Percentiles rank a stretch among this genome's conserved stretches.
Evolutionary conservation across 306 rosid genomes (phyloP).

Genomic region (Hippophae tibetana): DNA sequence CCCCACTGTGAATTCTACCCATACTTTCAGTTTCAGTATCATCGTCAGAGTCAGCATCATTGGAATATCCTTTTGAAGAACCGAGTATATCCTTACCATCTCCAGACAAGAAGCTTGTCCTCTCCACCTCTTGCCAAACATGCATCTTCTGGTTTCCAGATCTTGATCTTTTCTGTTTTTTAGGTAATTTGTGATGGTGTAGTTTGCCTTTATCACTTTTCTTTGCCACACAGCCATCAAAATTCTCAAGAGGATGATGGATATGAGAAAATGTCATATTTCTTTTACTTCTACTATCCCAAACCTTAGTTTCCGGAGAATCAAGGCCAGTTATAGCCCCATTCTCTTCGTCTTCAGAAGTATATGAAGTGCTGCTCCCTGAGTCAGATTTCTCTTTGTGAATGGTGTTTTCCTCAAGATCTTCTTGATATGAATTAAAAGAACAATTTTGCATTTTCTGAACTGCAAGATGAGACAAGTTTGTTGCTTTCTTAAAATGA

Average conservation of each 20-base stretch:
- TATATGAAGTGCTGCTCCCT: slow-evolving; percentile 66
- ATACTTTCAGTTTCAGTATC: slow-evolving; percentile 57
- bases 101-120: slow-evolving; percentile 89
- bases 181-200: slow-evolving; percentile 35
- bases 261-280: slow-evolving; percentile 52
- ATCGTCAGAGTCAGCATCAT: slow-evolving; percentile 57
- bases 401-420: slow-evolving; percentile 33
- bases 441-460: slow-evolving; percentile 26
- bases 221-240: slow-evolving; percentile 42
- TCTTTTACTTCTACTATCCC: slow-evolving; percentile 88
- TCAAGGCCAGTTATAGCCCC: slow-evolving; percentile 68
- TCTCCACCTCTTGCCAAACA: slow-evolving; percentile 88
- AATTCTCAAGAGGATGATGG: slow-evolving; percentile 94
- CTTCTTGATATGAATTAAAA: slow-evolving; percentile 32
- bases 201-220: slow-evolving; percentile 46
- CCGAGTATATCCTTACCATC: slow-evolving; percentile 89
- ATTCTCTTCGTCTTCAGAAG: slow-evolving; percentile 76
- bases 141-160: slow-evolving; percentile 36
- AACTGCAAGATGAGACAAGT: slow-evolving; percentile 22
- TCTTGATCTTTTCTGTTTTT: slow-evolving; percentile 54
- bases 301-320: slow-evolving; percentile 92
- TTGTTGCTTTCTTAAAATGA: slow-evolving; percentile 26
- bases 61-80: slow-evolving; percentile 34
- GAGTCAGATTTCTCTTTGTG: slow-evolving; percentile 38
- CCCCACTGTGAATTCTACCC: slow-evolving; percentile 75